phyloP scores from a whole-genome alignment of 257 asterid genomes.

The Nicotiana undulata region DNA sequence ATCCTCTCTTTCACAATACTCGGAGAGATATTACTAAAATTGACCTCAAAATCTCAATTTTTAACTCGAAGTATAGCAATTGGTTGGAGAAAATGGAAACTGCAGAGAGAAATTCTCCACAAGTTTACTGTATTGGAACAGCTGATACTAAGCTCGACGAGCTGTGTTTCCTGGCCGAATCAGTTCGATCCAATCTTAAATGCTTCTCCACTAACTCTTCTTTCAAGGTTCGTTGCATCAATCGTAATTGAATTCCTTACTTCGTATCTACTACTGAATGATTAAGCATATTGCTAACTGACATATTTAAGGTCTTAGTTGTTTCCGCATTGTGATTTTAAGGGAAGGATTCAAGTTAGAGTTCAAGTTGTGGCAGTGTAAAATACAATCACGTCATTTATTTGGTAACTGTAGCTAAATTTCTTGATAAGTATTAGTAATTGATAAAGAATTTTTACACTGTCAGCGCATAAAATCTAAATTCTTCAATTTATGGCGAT shows the following conservation, averaged over 20 bases:
- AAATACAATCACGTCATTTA: too few species aligned
- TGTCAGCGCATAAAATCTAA: too few species aligned
- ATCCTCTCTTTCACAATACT: background rate
- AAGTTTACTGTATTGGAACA: conserved; percentile 70
- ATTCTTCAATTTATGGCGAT: too few species aligned
- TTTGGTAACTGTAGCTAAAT: too few species aligned
- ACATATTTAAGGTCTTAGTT: background rate
- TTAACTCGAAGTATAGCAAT: background rate
- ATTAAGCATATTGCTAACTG: background rate
- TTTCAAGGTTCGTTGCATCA: conserved; percentile 30
- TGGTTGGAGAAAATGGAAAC: background rate
- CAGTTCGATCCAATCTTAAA: conserved; percentile 46
- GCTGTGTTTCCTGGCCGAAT: conserved; percentile 54
- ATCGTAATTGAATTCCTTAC: background rate
- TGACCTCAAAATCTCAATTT: background rate
- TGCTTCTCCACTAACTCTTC: conserved; percentile 37
- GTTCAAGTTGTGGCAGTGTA: too few species aligned
- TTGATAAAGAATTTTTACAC: too few species aligned
- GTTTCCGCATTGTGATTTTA: too few species aligned
- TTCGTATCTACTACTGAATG: background rate
- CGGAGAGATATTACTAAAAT: background rate
- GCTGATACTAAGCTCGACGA: conserved; percentile 86
- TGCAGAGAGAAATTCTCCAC: conserved; percentile 1
- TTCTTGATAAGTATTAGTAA: too few species aligned
- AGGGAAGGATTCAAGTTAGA: too few species aligned